Evolutionary conservation across 2,329 filamentous ascomycete species (phyloP).

Genomic region (Helotiales sp.): DNA sequence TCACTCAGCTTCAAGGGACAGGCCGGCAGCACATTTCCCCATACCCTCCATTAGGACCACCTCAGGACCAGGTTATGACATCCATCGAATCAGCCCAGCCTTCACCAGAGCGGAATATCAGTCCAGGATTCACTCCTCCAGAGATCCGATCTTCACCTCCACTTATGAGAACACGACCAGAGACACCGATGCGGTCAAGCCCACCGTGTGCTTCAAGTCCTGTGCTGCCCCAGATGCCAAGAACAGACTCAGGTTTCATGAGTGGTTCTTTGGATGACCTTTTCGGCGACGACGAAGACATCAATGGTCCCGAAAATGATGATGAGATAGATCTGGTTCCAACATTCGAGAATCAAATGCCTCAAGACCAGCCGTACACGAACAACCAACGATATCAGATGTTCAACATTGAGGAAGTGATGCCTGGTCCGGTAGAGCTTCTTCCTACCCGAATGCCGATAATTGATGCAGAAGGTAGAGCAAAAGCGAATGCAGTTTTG

Average conservation of each 20-base stretch:
- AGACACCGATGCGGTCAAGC: slow-evolving; percentile 74
- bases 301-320: slow-evolving; percentile 36
- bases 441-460: slow-evolving; percentile 39
- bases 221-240: slow-evolving; percentile 56
- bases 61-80: slow-evolving; percentile 33
- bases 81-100: slow-evolving; percentile 46
- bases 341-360: slow-evolving; percentile 31
- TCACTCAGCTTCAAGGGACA: slow-evolving; percentile 41
- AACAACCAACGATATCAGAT: slow-evolving; percentile 21
- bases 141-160: slow-evolving; percentile 92
- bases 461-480: slow-evolving; percentile 22
- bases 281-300: slow-evolving; percentile 58
- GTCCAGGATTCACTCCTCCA: slow-evolving; percentile 67
- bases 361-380: slow-evolving; percentile 7
- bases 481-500: slow-evolving; percentile 34
- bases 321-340: slow-evolving; percentile 37
- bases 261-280: slow-evolving; percentile 64
- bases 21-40: slow-evolving; percentile 39
- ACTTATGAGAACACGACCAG: slow-evolving; percentile 62
- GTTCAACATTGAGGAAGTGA: slow-evolving; percentile 38
- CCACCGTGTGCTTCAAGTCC: slow-evolving; percentile 69
- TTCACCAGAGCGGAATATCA: slow-evolving; percentile 47
- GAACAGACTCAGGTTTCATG: slow-evolving; percentile 78
- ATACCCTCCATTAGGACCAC: slow-evolving; percentile 38
- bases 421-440: slow-evolving; percentile 43